These are phyloP conservation scores for Metschnikowia cubensis DNA, from an alignment of 805 yeast species.

Conservation along the genomic window DNA sequence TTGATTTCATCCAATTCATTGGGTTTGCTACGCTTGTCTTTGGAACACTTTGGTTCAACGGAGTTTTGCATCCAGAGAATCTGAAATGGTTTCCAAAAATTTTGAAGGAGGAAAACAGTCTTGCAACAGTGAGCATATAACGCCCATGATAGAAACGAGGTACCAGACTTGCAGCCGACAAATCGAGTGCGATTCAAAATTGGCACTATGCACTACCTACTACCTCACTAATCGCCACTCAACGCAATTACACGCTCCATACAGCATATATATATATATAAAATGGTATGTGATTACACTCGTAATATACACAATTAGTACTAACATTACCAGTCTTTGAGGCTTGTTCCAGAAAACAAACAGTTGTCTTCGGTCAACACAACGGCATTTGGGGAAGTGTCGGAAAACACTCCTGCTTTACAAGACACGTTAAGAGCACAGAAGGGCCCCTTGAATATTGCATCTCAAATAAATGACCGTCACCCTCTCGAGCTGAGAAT, in stretches of 20 bases:
- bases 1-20: conserved; percentile 53
- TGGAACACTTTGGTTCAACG: conserved; percentile 74
- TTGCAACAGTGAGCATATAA: background rate
- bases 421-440: conserved; percentile 66
- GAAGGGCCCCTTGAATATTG: conserved; percentile 57
- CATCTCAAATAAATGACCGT: conserved; percentile 64
- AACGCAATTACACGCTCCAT: background rate
- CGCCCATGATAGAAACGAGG: background rate
- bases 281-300: conserved; percentile 11
- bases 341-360: conserved; percentile 52
- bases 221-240: conserved; percentile 3
- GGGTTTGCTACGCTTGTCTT: conserved; percentile 63
- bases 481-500: conserved; percentile 86
- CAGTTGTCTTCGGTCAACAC: conserved; percentile 48
- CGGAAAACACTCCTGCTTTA: conserved; percentile 64
- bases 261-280: background rate
- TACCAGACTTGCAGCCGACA: background rate
- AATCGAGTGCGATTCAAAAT: background rate
- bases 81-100: conserved; percentile 45
- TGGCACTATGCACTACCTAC: conserved; percentile 1
- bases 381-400: conserved; percentile 48
- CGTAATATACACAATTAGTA: background rate
- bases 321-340: conserved; percentile 36
- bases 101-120: conserved; percentile 24
- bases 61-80: conserved; percentile 53